These are phyloP conservation scores for Coemansia furcata DNA, from an alignment of 192 early-diverging fungal species.

Conservation along the genomic window DNA sequence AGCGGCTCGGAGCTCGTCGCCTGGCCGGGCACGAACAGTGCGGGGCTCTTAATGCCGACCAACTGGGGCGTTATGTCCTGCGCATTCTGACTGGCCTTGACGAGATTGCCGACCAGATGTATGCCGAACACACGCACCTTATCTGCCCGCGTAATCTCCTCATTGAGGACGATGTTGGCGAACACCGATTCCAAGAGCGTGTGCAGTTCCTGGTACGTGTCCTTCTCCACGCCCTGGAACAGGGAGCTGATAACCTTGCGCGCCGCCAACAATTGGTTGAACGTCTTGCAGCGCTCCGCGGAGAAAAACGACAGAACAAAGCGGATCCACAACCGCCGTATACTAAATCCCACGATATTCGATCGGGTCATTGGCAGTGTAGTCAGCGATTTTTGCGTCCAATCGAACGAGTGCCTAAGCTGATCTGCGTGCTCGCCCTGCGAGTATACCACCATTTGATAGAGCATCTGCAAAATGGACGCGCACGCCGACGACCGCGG, in stretches of 20 bases:
- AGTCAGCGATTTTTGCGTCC: slow-evolving; percentile 28
- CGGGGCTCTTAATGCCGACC: slow-evolving; percentile 17
- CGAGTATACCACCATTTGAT: slow-evolving; percentile 30
- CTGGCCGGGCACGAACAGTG: slow-evolving; percentile 17
- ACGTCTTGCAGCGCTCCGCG: slow-evolving; percentile 23
- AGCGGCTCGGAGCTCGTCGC: not conserved
- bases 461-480: slow-evolving; percentile 31
- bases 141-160: slow-evolving; percentile 15
- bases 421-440: slow-evolving; percentile 38
- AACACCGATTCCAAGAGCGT: slow-evolving; percentile 25
- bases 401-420: slow-evolving; percentile 37
- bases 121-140: slow-evolving; percentile 35
- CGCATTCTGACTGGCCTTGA: slow-evolving; percentile 20
- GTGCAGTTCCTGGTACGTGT: slow-evolving; percentile 44
- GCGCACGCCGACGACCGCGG: slow-evolving; percentile 39
- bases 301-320: slow-evolving; percentile 49
- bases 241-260: slow-evolving; percentile 20
- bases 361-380: slow-evolving; percentile 21
- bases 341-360: slow-evolving; percentile 31
- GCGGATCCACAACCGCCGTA: slow-evolving; percentile 42
- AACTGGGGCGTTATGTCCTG: slow-evolving; percentile 8
- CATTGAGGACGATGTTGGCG: slow-evolving; percentile 29
- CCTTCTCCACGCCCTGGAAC: slow-evolving; percentile 33
- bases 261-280: slow-evolving; percentile 26
- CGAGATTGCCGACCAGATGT: slow-evolving; percentile 28